Evolutionary conservation across 2,329 filamentous ascomycete genomes (phyloP), one percentile per base, ranked within the genome.

Genomic region (Aspergillus felis): DNA sequence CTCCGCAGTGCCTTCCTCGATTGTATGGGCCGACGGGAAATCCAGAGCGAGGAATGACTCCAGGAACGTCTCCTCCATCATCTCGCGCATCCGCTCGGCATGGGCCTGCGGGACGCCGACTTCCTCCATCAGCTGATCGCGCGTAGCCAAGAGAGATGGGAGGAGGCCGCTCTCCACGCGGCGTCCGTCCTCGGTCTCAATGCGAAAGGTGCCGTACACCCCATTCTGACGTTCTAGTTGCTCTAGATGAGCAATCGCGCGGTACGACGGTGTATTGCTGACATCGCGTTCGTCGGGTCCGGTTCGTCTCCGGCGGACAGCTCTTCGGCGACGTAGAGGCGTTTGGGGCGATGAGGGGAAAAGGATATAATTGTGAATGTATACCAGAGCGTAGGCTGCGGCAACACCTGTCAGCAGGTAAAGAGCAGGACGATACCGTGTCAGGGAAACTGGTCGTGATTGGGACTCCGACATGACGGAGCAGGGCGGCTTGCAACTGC

Each of bases 21-120:
- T 60, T 1, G 62, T 68, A 63, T 77, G 74, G 0, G 66, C 63
- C 1, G 75, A 65, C 3, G 71, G 73, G 32, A 76, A 75, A 50
- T 78, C 74, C 38, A 76, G 61, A 1, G 74, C 72, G 32, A 78
- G 65, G 50, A 78, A 78, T 2, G 74, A 74, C 56, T 77, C 75
- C 41, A 78, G 57, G 57, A 78, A 77, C 0, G 73, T 73, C 52
- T 77, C 73, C 57, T 78, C 76, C 71, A 77, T 76, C 70, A 76
- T 74, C 56, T 73, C 70, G 54, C 73, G 73, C 71, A 76, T 76
- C 55, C 73, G 67, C 56, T 73, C 70, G 22, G 75, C 75, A 60
- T 76, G 71, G 29, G 70, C 73, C 47, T 64, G 60, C 1, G 69
- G 68, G 17, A 76, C 69, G 10, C 72, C 74, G 14, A 77, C 70